Evolutionary conservation across 176 grass and related monocot species (phyloP), one percentile per base, ranked within the genome.

Genomic region (Aegilops umbellulata): DNA sequence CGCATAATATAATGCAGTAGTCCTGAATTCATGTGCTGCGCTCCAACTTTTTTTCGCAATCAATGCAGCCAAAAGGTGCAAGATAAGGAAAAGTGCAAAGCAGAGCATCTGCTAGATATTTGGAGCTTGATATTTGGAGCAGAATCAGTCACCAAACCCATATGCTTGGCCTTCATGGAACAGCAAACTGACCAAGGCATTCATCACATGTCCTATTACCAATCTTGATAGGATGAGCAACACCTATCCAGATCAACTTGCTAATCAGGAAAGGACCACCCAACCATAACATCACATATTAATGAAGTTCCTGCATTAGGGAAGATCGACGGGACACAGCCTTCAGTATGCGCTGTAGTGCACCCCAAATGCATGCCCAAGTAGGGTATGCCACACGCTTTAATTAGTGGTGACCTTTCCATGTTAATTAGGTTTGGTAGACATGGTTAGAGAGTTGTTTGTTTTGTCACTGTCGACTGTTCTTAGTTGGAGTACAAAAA

Each of bases 161-260:
- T 6, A 55, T 76, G 77, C 47, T 69, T 90, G 41, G 63, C 78
- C 82, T 79, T 22, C 32, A 83, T 90, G 80, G 31, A 32, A 77
- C 79, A 82, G 31, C 36, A 51, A 57, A 20, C 51, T 57, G 2
- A 57, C 51, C 6, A 62, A 34, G 41, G 73, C 87, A 82, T 82
- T 69, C 65, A 72, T 78, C 88, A 86, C 88, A 57, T 90, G 88
- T 13, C 12, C 46, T 32, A 82, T 53, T 81, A 29, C 49, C 55
- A 76, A 66, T 35, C 78, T 34, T 46, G 24, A 82, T 19, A 34
- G 36, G 58, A 82, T 16, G 23, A 41, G 2, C 32, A 62, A 49
- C 61, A 7, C 42, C 65, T 49, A 20, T 68, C 63, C 10, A 66
- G 76, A 24, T 86, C 29, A 64, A 13, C n/a, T 29, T 71, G 17